phyloP scores from a whole-genome alignment of 176 grass and related monocot genomes.

The Areca catechu region DNA sequence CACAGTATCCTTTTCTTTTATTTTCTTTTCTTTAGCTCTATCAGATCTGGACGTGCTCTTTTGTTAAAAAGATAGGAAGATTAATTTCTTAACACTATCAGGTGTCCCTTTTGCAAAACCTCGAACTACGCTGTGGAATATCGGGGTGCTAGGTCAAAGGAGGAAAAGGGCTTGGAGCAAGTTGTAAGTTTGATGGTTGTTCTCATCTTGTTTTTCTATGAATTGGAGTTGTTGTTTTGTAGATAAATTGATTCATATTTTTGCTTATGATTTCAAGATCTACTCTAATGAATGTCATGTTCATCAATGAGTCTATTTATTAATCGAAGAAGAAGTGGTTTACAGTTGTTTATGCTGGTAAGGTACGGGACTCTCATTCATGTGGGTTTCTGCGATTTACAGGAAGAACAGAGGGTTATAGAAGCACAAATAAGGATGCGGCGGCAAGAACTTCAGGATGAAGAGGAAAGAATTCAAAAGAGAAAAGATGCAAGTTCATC shows the following conservation, averaged over 20 bases:
- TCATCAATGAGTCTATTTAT: too few species aligned
- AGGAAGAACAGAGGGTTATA: conserved; percentile 98
- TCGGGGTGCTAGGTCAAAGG: conserved; percentile 90
- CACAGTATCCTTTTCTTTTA: conserved; percentile 96
- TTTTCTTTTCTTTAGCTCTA: conserved; percentile 11
- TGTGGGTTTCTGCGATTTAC: conserved; percentile 15
- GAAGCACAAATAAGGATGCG: conserved; percentile 95
- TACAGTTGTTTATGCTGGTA: too few species aligned
- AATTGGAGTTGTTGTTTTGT: too few species aligned
- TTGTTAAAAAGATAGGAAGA: background rate
- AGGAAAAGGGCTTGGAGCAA: conserved; percentile 94
- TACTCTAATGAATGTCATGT: too few species aligned
- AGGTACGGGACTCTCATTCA: too few species aligned
- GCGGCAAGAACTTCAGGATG: conserved; percentile 87
- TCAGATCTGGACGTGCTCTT: background rate
- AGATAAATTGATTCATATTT: too few species aligned
- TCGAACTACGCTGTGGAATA: conserved; percentile 95
- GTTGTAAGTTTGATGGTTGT: conserved; percentile 50
- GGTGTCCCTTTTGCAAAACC: conserved; percentile 99
- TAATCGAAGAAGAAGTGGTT: too few species aligned
- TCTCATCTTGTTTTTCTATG: too few species aligned
- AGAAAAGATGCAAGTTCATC: conserved; percentile 62
- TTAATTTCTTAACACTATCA: conserved; percentile 44
- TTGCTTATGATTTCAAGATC: too few species aligned
- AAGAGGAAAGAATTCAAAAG: conserved; percentile 87